Percentiles rank a stretch among this genome's conserved stretches.
phyloP scores from a whole-genome alignment of 2,329 filamentous ascomycete genomes.

The Aspergillus latus region DNA sequence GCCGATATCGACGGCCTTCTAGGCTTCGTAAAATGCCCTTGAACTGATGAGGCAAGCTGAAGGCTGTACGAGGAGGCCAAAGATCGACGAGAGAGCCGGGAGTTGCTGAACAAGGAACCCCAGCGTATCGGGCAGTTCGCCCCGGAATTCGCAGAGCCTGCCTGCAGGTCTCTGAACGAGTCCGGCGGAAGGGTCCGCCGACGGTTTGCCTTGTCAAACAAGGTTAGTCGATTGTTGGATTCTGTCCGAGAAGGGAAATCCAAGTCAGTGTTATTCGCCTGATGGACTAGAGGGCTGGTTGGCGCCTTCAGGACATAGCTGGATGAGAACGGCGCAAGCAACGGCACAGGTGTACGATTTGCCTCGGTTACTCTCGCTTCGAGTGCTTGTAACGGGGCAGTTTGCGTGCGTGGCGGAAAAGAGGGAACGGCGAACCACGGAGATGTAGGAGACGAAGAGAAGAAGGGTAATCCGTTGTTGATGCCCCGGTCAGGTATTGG shows the following conservation, averaged over 20 bases:
- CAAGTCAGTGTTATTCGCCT: conserved; percentile 77
- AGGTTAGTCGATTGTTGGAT: conserved; percentile 50
- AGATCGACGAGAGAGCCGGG: conserved; percentile 75
- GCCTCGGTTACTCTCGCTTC: conserved; percentile 17
- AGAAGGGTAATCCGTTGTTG: conserved; percentile 18
- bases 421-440: conserved; percentile 53
- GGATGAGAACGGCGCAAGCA: conserved; percentile 69
- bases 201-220: conserved; percentile 54
- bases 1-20: conserved; percentile 70
- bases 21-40: conserved; percentile 40
- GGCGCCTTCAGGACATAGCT: conserved; percentile 84
- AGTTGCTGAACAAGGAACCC: conserved; percentile 65
- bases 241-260: conserved; percentile 60
- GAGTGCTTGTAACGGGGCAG: conserved; percentile 19
- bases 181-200: conserved; percentile 72
- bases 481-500: conserved; percentile 21
- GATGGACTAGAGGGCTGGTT: conserved; percentile 88
- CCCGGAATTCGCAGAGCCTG: conserved; percentile 34
- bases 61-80: conserved; percentile 61
- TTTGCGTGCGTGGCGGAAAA: conserved; percentile 24
- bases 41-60: conserved; percentile 49
- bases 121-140: conserved; percentile 53
- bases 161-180: conserved; percentile 54
- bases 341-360: conserved; percentile 53
- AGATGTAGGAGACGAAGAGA: conserved; percentile 54